Evolutionary conservation across 1,284 basidiomycete species (phyloP).

Genomic region (Wallemia ichthyophaga): DNA sequence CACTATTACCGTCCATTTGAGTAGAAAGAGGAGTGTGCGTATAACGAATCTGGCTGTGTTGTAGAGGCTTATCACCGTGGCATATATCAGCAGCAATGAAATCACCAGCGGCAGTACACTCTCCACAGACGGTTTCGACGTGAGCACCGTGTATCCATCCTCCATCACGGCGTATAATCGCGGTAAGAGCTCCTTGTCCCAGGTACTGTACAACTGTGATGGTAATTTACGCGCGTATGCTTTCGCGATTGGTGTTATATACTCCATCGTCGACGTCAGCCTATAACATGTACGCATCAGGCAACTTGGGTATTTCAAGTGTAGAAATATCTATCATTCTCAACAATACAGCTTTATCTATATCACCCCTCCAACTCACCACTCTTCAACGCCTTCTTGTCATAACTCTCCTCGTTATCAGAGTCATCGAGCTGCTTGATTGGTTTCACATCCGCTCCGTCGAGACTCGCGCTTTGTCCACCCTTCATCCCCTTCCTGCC

Average conservation of each 20-base stretch:
- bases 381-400: slow-evolving; percentile 25
- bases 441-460: slow-evolving; percentile 26
- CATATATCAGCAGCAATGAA: background rate
- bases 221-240: background rate
- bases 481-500: slow-evolving; percentile 25
- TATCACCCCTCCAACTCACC: slow-evolving; percentile 38
- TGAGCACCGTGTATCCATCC: background rate
- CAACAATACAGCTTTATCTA: background rate
- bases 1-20: slow-evolving; percentile 1
- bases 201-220: background rate
- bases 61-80: background rate
- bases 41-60: background rate
- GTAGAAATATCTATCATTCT: too few species aligned
- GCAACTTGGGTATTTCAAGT: too few species aligned
- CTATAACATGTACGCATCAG: too few species aligned
- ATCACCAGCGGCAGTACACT: background rate
- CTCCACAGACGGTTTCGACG: background rate
- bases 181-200: background rate
- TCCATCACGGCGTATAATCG: background rate
- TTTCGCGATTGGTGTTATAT: background rate
- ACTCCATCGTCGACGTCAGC: too few species aligned
- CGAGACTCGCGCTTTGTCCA: slow-evolving; percentile 31
- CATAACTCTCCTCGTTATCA: slow-evolving; percentile 20
- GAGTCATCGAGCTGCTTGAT: slow-evolving; percentile 15
- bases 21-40: slow-evolving; percentile 5